Evolutionary conservation across 2,329 filamentous ascomycete genomes (phyloP).

Genomic region (Zopfia rhizophila): DNA sequence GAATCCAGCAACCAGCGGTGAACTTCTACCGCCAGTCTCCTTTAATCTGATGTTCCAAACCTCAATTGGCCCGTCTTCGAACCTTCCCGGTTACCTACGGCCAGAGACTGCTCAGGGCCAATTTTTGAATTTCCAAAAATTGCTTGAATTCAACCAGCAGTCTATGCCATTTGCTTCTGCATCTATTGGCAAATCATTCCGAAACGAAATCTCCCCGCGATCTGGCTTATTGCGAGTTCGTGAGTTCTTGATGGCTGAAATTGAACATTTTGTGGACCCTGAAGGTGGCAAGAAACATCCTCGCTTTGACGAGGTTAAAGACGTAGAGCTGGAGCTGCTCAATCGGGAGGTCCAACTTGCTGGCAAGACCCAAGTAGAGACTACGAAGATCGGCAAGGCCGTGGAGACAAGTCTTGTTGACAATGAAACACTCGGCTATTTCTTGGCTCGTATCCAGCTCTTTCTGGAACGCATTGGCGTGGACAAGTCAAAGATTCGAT

Average conservation of each 20-base stretch:
- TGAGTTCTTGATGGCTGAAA: slow-evolving; percentile 98
- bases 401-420: slow-evolving; percentile 86
- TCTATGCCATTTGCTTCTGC: slow-evolving; percentile 97
- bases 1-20: slow-evolving; percentile 82
- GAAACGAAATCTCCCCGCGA: slow-evolving; percentile 96
- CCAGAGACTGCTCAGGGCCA: slow-evolving; percentile 98
- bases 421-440: slow-evolving; percentile 98
- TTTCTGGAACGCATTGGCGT: slow-evolving; percentile 91
- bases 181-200: slow-evolving; percentile 96
- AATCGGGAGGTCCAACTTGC: slow-evolving; percentile 86
- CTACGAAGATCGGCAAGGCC: slow-evolving; percentile 84
- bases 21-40: slow-evolving; percentile 81
- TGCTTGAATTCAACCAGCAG: slow-evolving; percentile 95
- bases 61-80: slow-evolving; percentile 90
- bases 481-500: slow-evolving; percentile 87
- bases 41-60: slow-evolving; percentile 99
- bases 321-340: slow-evolving; percentile 84
- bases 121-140: slow-evolving; percentile 96
- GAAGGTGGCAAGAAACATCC: slow-evolving; percentile 93
- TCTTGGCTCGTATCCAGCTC: slow-evolving; percentile 90
- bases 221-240: slow-evolving; percentile 91
- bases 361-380: slow-evolving; percentile 80
- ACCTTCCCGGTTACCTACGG: slow-evolving; percentile 70
- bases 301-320: slow-evolving; percentile 85
- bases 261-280: slow-evolving; percentile 98